Evolutionary conservation across 148 eudicot genomes (phyloP).

Genomic region (Nepenthes mirabilis): DNA sequence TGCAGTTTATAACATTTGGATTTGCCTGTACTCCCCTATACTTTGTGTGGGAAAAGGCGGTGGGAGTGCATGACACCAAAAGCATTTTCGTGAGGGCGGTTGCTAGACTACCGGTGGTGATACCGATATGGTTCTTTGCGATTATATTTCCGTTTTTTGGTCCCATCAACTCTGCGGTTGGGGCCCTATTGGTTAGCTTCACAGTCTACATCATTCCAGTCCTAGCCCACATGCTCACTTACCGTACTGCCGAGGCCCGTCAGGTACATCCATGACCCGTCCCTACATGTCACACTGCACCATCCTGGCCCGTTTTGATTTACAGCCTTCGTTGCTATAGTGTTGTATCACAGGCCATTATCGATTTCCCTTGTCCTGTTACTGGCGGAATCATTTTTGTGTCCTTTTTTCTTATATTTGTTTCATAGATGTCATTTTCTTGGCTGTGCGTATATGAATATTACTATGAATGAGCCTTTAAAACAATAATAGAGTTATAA

Average conservation of each 20-base stretch:
- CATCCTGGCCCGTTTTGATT: too few relatives aligned
- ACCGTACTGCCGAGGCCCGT: conserved; percentile 13
- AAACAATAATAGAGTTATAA: too few relatives aligned
- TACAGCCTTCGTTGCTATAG: too few relatives aligned
- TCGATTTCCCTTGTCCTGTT: too few relatives aligned
- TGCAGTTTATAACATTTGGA: conserved; percentile 21
- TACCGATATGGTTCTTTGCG: conserved; percentile 20
- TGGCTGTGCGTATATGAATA: too few relatives aligned
- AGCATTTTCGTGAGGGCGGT: conserved; percentile 17
- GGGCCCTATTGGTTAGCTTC: conserved; percentile 22
- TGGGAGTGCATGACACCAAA: conserved; percentile 19
- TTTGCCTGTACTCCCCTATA: conserved; percentile 18
- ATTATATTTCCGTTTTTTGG: conserved; percentile 23
- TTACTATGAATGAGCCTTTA: too few relatives aligned
- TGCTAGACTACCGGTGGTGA: conserved; percentile 18
- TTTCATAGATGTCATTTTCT: too few relatives aligned
- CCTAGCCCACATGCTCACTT: conserved; percentile 20
- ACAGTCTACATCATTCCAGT: conserved; percentile 18
- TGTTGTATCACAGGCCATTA: too few relatives aligned
- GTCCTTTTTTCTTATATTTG: too few relatives aligned
- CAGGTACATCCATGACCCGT: conserved; percentile 3
- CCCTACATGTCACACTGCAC: not conserved
- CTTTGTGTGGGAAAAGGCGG: conserved; percentile 21
- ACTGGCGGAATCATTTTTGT: too few relatives aligned
- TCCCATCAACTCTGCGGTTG: conserved; percentile 20